These are phyloP conservation scores for Termitomyces heimii DNA, from an alignment of 768 basidiomycete species.

Conservation along the genomic window DNA sequence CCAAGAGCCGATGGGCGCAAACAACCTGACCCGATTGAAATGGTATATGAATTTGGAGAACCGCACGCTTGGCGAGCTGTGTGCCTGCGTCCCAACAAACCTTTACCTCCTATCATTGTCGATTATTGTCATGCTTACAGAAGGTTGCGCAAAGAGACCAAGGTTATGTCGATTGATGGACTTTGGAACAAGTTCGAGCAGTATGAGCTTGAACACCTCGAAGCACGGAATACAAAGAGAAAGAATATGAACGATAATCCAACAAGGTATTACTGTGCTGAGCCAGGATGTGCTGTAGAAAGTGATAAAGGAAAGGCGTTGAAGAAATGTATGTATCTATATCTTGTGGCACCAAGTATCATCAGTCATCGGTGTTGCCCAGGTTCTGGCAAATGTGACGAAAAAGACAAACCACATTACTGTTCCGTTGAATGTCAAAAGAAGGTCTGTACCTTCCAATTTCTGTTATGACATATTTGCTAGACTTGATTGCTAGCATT, in stretches of 20 bases:
- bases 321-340: background rate
- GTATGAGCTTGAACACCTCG: background rate
- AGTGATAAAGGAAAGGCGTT: background rate
- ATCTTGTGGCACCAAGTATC: background rate
- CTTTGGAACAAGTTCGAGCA: background rate
- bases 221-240: background rate
- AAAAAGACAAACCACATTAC: background rate
- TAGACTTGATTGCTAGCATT: background rate
- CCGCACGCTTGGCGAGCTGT: constrained; percentile 1
- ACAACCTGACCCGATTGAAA: constrained; percentile 3
- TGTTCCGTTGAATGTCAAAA: background rate
- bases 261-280: background rate
- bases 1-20: background rate
- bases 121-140: background rate
- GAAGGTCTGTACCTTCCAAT: background rate
- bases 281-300: background rate
- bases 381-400: background rate
- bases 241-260: background rate
- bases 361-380: background rate
- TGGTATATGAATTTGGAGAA: background rate
- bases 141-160: background rate
- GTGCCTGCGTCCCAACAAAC: background rate
- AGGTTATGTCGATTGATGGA: background rate
- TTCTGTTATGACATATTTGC: background rate
- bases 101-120: background rate